Percentiles rank a stretch among this genome's conserved stretches.
phyloP scores from a whole-genome alignment of 495 filamentous ascomycete species.

The Penicillium angulare region DNA sequence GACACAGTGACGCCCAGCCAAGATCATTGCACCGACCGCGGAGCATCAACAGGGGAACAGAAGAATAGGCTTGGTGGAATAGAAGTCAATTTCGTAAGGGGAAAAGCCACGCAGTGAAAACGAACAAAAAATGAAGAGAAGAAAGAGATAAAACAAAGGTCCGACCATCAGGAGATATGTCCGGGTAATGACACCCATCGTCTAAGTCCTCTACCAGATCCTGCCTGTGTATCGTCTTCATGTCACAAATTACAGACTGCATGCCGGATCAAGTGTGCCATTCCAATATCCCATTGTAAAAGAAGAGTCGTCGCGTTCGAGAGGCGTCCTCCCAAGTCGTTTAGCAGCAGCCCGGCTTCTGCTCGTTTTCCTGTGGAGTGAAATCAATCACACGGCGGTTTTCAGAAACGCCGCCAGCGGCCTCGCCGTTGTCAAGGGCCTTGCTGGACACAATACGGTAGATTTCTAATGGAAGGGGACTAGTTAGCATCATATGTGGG shows the following conservation, averaged over 20 bases:
- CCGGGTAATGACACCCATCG: conserved; percentile 17
- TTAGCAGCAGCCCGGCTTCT: conserved; percentile 89
- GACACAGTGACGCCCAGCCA: conserved; percentile 26
- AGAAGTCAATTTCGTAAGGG: conserved; percentile 33
- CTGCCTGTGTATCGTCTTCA: conserved; percentile 41
- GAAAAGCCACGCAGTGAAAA: conserved; percentile 19
- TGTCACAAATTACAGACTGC: conserved; percentile 38
- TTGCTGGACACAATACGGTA: conserved; percentile 99
- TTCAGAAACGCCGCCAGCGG: conserved; percentile 68
- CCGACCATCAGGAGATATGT: conserved; percentile 27
- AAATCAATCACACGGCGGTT: conserved; percentile 74
- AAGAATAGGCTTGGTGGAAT: conserved; percentile 18
- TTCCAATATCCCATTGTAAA: conserved; percentile 45
- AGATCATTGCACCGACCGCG: conserved; percentile 23
- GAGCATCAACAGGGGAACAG: conserved; percentile 16
- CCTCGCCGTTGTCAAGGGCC: conserved; percentile 82
- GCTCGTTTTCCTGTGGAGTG: conserved; percentile 71
- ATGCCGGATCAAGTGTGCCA: conserved; percentile 37
- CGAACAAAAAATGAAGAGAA: conserved; percentile 17
- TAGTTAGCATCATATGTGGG: not conserved
- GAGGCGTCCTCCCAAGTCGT: conserved; percentile 25
- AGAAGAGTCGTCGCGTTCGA: conserved; percentile 41
- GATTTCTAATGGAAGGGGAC: conserved; percentile 68
- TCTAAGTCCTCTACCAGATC: conserved; percentile 36
- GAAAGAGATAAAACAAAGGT: conserved; percentile 25